These are phyloP conservation scores for Suillus spraguei DNA, from an alignment of 768 basidiomycete species.

Conservation along the genomic window DNA sequence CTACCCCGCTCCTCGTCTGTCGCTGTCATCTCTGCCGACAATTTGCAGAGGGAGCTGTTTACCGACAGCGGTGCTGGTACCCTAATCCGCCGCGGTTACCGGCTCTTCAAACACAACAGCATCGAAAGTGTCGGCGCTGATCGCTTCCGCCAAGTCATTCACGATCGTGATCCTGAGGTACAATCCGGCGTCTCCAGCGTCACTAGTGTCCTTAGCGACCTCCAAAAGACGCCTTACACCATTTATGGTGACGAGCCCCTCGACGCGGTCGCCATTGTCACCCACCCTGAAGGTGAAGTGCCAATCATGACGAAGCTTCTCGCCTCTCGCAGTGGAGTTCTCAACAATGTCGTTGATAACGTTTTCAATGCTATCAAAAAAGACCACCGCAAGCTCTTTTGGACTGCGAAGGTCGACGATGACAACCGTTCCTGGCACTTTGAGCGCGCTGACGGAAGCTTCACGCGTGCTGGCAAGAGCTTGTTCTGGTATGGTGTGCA, in stretches of 20 bases:
- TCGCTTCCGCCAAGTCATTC: conserved; percentile 91
- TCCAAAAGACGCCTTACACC: conserved; percentile 84
- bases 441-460: conserved; percentile 96
- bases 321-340: conserved; percentile 81
- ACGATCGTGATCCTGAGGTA: conserved; percentile 95
- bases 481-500: conserved; percentile 98
- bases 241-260: conserved; percentile 99
- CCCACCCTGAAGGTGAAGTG: conserved; percentile 84
- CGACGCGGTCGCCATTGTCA: conserved; percentile 92
- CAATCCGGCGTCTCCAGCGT: conserved; percentile 81
- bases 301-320: conserved; percentile 95
- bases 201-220: conserved; percentile 72
- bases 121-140: conserved; percentile 89
- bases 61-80: conserved; percentile 98
- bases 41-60: conserved; percentile 97
- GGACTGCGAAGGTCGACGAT: conserved; percentile 96
- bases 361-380: conserved; percentile 97
- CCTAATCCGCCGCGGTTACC: conserved; percentile 97
- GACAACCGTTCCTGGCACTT: conserved; percentile 99
- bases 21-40: conserved; percentile 92
- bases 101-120: conserved; percentile 86
- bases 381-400: conserved; percentile 92
- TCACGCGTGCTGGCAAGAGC: conserved; percentile 91
- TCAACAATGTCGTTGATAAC: conserved; percentile 96
- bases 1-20: conserved; percentile 98